These are phyloP conservation scores for Cercospora brassicicola DNA, from an alignment of 2,329 filamentous ascomycete genomes.

Conservation along the genomic window DNA sequence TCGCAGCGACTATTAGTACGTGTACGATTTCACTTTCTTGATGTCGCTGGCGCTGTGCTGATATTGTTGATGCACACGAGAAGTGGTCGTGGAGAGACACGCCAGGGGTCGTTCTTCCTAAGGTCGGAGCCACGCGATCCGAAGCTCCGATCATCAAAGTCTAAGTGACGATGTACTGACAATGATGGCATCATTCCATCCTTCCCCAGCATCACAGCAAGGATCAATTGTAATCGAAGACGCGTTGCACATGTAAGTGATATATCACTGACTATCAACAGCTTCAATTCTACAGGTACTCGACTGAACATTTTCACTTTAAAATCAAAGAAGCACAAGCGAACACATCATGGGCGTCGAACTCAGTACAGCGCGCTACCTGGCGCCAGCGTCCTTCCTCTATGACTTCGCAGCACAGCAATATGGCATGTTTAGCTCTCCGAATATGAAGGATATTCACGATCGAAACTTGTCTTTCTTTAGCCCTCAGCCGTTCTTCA, in stretches of 20 bases:
- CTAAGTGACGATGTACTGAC: constrained; percentile 9
- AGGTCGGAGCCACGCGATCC: not conserved
- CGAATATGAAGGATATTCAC: constrained; percentile 62
- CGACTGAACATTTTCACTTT: not conserved
- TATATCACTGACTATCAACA: not conserved
- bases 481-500: constrained; percentile 59
- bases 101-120: not conserved
- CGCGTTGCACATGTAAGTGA: not conserved
- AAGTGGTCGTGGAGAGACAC: not conserved
- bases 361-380: constrained; percentile 55
- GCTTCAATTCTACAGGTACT: not conserved
- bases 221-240: constrained; percentile 1
- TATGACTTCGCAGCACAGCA: constrained; percentile 61
- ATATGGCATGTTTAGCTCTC: constrained; percentile 58
- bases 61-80: not conserved
- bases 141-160: constrained; percentile 6
- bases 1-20: not conserved
- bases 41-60: not conserved
- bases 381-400: constrained; percentile 57
- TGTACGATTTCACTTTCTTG: not conserved
- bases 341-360: constrained; percentile 52
- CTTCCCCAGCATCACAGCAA: constrained; percentile 4
- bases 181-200: constrained; percentile 16
- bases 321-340: not conserved
- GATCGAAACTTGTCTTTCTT: constrained; percentile 60